Evolutionary conservation across 495 filamentous ascomycete genomes (phyloP), one percentile per base, ranked within the genome.

Genomic region (Amphirosellinia nigrospora): DNA sequence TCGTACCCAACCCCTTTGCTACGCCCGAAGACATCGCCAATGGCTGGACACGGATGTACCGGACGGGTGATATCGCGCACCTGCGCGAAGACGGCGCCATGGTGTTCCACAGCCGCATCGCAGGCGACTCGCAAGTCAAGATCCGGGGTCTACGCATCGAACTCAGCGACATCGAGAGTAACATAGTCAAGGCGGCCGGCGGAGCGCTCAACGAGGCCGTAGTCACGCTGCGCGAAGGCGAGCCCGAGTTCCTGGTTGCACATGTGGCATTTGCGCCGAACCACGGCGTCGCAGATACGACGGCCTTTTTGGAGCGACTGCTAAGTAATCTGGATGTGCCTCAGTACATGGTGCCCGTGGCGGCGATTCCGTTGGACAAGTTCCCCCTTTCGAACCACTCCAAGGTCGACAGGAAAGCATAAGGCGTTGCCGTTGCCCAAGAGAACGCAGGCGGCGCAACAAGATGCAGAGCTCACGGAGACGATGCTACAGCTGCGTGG

Each of bases 11-110:
- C 65, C 70, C 65, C 0, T 84, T 70, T 79, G 85, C 64, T 77
- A 77, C 0, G 84, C 83, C 0, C 82, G 85, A 2, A 84, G 88
- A 62, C 63, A 64, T 0, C 82, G 80, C 2, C 72, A 69, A 15
- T 59, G 82, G 5, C 59, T 45, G 4, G 19, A 53, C 0, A 1
- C 8, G 82, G 85, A 62, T 82, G 59, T 81, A 80, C 61, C 75
- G 77, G 4, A 85, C 81, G 0, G 82, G 82, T 1, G 83, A 85
- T 56, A 66, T 61, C 1, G 81, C 74, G 7, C 71, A 66, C 21
- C 48, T 84, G 7, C 70, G 30, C 1, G 41, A 30, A 1, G 77
- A 83, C 61, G 83, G 82, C 1, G 15, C 64, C 0, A 26, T 86
- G 5, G 68, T 78, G 0, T 78, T 82, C 68, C 61, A 70, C 4